Base-by-base conservation (phyloP, 164 flowering plant species). In the Umbilicus rupestris region DNA sequence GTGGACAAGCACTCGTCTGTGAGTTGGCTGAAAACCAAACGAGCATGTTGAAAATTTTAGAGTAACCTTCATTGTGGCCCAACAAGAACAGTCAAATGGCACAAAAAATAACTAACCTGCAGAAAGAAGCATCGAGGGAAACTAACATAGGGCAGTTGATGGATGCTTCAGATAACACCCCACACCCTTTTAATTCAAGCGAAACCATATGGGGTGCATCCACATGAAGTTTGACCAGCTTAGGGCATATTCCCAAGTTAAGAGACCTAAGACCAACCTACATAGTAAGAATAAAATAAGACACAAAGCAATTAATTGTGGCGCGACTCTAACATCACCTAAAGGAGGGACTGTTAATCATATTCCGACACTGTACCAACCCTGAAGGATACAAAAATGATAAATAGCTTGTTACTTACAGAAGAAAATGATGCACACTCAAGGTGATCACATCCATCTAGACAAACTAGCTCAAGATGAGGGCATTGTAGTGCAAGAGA, bases 121-220 rank as follows among this genome's bases (percentile, higher is more conserved):
- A 94, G 75, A 94, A 94, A 45, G 98, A 94, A 69, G 98, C 97
- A 83, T 94, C 98, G 59, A 94, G 72, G 50, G 97, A 87, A 7
- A 84, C 80, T 49, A 94, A 73, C 28, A 76, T 71, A 24, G 98
- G 98, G 75, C 97, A 94, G 63, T 73, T 73, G n/a, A 94, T 89
- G 63, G 84, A 76, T 50, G 89, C 98, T 67, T 89, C 81, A 39
- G 91, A 86, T 37, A 94, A 71, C 26, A 84, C 96, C 66, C 99
- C 99, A 77, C 99, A 94, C 22, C 99, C 99, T 78, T 94, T 91
- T 77, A 94, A 76, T 79, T 94, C 99, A 60, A 94, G 87, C 19
- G 82, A 72, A 57, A 71, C 78, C 96, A 94, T 87, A 2, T 57
- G 62, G 7, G 88, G 89, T 6, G 93, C 97, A 68, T 85, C 92